A percentile compares a stretch with the other conserved stretches of the same genome.
These are phyloP conservation scores for Pseudogymnoascus sp. DNA, from an alignment of 2,329 filamentous ascomycete species.

Conservation along the genomic window DNA sequence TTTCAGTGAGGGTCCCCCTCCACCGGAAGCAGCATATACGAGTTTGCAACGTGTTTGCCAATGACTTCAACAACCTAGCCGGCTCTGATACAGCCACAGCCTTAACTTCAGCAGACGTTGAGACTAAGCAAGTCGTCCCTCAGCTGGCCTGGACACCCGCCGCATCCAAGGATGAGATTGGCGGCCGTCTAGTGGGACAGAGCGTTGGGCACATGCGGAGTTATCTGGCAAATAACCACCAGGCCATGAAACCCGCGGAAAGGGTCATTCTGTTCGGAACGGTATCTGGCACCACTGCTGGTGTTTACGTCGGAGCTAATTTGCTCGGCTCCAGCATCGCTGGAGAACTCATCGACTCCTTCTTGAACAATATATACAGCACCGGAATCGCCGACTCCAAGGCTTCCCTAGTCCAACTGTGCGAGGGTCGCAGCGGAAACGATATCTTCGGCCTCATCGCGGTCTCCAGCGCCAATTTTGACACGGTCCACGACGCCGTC, in stretches of 20 bases:
- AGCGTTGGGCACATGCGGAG: background rate
- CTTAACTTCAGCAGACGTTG: background rate
- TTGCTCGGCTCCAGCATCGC: background rate
- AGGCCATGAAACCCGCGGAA: background rate
- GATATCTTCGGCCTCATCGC: constrained; percentile 1
- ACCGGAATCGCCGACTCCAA: background rate
- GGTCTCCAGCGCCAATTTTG: background rate
- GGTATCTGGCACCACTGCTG: background rate
- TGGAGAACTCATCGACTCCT: background rate
- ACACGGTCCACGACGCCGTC: background rate
- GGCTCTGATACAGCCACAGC: background rate
- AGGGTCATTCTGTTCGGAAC: background rate
- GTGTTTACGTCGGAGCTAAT: background rate
- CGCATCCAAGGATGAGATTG: background rate
- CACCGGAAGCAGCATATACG: background rate
- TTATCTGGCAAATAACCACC: background rate
- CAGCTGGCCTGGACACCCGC: background rate
- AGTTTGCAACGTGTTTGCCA: background rate
- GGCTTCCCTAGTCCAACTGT: background rate
- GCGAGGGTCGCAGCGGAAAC: background rate
- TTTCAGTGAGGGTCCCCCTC: background rate
- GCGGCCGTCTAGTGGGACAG: background rate
- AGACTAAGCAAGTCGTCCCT: background rate
- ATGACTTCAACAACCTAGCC: background rate
- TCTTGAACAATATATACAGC: background rate